phyloP scores from a whole-genome alignment of 83 land plant genomes.

The Larix sibirica region DNA sequence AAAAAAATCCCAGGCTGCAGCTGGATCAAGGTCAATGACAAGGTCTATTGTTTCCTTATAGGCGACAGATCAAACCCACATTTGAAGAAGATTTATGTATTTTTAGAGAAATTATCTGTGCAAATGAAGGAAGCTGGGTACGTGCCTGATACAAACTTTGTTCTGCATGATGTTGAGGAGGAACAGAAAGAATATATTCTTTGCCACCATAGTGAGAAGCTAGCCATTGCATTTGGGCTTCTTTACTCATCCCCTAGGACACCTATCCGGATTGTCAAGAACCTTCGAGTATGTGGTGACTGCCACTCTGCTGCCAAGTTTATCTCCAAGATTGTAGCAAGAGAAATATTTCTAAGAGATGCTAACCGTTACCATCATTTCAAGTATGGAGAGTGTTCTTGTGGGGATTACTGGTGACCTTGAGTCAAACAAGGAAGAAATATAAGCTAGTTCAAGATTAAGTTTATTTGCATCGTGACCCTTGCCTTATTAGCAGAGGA shows the following conservation, averaged over 20 bases:
- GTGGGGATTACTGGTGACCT: slow-evolving; percentile 11
- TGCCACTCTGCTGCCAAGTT: background rate
- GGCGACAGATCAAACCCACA: slow-evolving; percentile 12
- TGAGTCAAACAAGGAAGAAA: no score
- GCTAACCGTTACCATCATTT: slow-evolving; percentile 17
- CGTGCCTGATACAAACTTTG: slow-evolving; percentile 3
- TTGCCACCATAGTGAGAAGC: slow-evolving; percentile 6
- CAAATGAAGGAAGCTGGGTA: slow-evolving; percentile 8
- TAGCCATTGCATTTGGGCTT: slow-evolving; percentile 3
- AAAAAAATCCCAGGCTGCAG: background rate
- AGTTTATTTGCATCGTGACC: no score
- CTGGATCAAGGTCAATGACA: slow-evolving; percentile 5
- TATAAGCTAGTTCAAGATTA: no score
- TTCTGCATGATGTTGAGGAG: background rate
- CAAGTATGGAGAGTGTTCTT: slow-evolving; percentile 6
- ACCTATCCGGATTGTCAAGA: slow-evolving; percentile 3
- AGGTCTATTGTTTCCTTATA: background rate
- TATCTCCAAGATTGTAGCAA: slow-evolving; percentile 3
- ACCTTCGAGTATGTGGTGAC: background rate
- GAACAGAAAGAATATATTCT: background rate
- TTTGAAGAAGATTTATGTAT: background rate
- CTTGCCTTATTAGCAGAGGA: no score
- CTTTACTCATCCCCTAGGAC: background rate
- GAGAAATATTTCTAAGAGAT: slow-evolving; percentile 9
- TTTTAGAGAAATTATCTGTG: background rate